A percentile compares a stretch with the other conserved stretches of the same genome.
These are phyloP conservation scores for Neurospora sp. DNA, from an alignment of 495 filamentous ascomycete species.

Conservation along the genomic window DNA sequence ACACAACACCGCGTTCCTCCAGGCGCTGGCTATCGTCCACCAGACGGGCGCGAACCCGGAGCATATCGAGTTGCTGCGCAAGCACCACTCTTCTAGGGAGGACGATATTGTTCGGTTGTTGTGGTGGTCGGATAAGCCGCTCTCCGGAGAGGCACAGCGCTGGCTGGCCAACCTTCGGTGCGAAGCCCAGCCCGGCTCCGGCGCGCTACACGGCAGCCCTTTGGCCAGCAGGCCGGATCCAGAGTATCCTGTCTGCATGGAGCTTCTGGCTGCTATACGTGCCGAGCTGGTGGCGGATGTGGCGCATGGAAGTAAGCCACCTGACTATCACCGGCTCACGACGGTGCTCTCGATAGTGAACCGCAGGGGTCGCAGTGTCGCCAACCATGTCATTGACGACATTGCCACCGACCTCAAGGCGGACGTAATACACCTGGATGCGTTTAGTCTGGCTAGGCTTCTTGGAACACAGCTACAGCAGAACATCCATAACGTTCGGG, in stretches of 20 bases:
- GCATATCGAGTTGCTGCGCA: constrained; percentile 11
- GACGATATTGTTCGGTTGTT: constrained; percentile 1
- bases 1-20: constrained; percentile 8
- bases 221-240: constrained; percentile 13
- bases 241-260: constrained; percentile 21
- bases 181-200: not conserved
- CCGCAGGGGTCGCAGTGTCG: constrained; percentile 20
- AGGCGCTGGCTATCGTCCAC: constrained; percentile 9
- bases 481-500: constrained; percentile 32
- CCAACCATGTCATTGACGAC: constrained; percentile 25
- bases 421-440: constrained; percentile 70
- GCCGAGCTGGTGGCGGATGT: constrained; percentile 23
- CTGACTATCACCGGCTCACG: constrained; percentile 24
- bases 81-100: constrained; percentile 3
- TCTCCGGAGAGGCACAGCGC: constrained; percentile 8
- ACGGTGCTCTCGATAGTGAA: constrained; percentile 30
- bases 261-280: constrained; percentile 26
- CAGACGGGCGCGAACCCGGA: not conserved
- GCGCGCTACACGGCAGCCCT: constrained; percentile 11
- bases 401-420: constrained; percentile 52
- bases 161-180: constrained; percentile 13
- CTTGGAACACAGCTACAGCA: constrained; percentile 66
- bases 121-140: constrained; percentile 6
- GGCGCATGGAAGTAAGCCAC: constrained; percentile 10
- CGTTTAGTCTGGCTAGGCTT: constrained; percentile 71